Conservation (phyloP, 768 basidiomycete genomes). For the Boletellus sp. region DNA sequence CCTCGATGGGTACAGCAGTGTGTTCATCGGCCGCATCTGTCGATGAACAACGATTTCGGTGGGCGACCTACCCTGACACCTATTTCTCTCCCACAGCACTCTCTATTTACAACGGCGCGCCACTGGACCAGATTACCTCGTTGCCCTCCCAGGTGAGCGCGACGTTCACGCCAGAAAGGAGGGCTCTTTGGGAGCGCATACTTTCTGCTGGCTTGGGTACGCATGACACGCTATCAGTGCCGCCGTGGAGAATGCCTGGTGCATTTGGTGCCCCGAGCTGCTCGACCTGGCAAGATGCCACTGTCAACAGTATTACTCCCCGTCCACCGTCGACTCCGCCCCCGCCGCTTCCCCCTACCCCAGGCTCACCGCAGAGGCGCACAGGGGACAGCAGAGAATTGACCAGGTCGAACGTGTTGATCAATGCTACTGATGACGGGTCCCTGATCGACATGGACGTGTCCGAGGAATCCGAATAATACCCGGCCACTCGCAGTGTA, state of each 20-base stretch:
- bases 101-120: slow-evolving; percentile 44
- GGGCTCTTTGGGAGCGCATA: slow-evolving; percentile 40
- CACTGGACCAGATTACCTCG: slow-evolving; percentile 31
- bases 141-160: slow-evolving; percentile 23
- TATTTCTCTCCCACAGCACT: slow-evolving; percentile 57
- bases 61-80: slow-evolving; percentile 60
- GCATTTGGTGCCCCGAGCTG: slow-evolving; percentile 9
- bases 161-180: slow-evolving; percentile 37
- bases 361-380: slow-evolving; percentile 8
- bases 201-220: slow-evolving; percentile 15
- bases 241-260: slow-evolving; percentile 25
- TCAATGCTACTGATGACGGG: slow-evolving; percentile 1
- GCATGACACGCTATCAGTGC: not conserved
- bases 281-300: not conserved
- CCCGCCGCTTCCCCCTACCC: slow-evolving; percentile 30
- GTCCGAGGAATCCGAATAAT: slow-evolving; percentile 24
- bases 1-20: not conserved
- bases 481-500: not conserved
- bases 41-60: slow-evolving; percentile 33
- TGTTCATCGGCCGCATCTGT: not conserved
- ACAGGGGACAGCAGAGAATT: not conserved
- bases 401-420: too few species aligned
- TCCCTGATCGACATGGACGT: slow-evolving; percentile 26
- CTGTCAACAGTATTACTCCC: slow-evolving; percentile 22
- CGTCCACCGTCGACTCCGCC: slow-evolving; percentile 33